Percentiles rank a stretch among this genome's conserved stretches.
Evolutionary conservation across 2,329 filamentous ascomycete genomes (phyloP).

Genomic region (Colletotrichum abscissum): DNA sequence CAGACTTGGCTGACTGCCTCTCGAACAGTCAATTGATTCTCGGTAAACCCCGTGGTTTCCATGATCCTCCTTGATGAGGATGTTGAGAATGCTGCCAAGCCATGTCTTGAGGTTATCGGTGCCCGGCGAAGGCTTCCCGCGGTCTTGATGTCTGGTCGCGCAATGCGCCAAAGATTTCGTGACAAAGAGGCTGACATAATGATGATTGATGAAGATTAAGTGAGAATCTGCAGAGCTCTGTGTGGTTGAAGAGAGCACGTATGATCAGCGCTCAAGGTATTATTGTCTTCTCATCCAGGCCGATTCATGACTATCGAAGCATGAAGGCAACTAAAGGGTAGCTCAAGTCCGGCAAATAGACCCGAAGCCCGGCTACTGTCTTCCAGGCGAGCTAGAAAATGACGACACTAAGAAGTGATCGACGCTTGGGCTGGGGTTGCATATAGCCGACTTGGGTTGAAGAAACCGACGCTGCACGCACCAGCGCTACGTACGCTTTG

Average conservation of each 20-base stretch:
- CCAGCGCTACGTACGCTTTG: neutral
- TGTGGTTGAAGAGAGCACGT: neutral
- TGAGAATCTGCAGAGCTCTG: neutral
- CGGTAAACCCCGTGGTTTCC: constrained; percentile 78
- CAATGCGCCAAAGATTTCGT: constrained; percentile 4
- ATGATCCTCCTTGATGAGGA: constrained; percentile 62
- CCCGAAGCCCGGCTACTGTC: neutral
- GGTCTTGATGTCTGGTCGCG: neutral
- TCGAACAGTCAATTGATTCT: constrained; percentile 78
- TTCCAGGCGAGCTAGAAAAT: neutral
- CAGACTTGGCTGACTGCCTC: constrained; percentile 78
- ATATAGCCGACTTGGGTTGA: constrained; percentile 24
- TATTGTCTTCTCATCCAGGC: neutral
- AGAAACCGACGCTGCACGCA: constrained; percentile 10
- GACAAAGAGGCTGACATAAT: neutral
- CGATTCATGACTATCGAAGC: neutral
- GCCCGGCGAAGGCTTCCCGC: neutral
- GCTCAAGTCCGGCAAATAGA: neutral
- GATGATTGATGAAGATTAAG: neutral
- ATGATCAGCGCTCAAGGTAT: neutral
- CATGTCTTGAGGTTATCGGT: neutral
- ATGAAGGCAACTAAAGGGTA: neutral
- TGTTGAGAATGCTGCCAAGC: constrained; percentile 46
- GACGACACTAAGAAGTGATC: neutral
- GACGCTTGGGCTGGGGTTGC: neutral